Evolutionary conservation across 305 asterid species (phyloP).

Genomic region (Withania somnifera): DNA sequence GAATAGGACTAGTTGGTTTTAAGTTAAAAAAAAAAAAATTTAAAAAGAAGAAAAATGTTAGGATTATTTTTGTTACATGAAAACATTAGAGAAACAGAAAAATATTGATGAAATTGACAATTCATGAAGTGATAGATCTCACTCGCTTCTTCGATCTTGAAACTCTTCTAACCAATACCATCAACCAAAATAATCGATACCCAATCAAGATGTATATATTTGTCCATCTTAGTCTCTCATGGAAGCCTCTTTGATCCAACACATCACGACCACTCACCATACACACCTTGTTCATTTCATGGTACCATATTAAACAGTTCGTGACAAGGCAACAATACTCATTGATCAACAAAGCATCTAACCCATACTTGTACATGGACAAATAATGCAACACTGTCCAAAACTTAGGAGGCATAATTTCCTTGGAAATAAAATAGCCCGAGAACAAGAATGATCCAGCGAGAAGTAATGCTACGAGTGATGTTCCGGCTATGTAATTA

Average conservation of each 20-base stretch:
- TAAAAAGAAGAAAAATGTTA: background rate
- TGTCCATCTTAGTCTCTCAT: constrained; percentile 55
- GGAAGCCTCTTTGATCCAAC: constrained; percentile 63
- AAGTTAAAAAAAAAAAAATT: too few species aligned
- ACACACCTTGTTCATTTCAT: constrained; percentile 43
- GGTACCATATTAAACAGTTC: constrained; percentile 71
- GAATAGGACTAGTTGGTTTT: background rate
- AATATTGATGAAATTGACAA: background rate
- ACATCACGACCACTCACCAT: constrained; percentile 68
- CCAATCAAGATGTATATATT: constrained; percentile 66
- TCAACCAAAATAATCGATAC: constrained; percentile 60
- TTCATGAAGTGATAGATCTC: background rate
- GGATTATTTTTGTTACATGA: background rate
- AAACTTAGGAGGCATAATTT: constrained; percentile 53
- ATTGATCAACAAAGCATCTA: constrained; percentile 73
- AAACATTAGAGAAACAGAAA: background rate
- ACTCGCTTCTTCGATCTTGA: constrained; percentile 61
- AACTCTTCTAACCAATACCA: constrained; percentile 67
- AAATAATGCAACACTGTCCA: constrained; percentile 76
- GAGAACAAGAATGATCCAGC: constrained; percentile 92
- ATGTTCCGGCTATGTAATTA: constrained; percentile 78
- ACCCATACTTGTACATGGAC: constrained; percentile 86
- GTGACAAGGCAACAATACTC: constrained; percentile 66
- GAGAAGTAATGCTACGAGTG: constrained; percentile 49
- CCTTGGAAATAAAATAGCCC: constrained; percentile 75